Conservation (phyloP, 768 basidiomycete species). For the Pisolithus marmoratus region DNA sequence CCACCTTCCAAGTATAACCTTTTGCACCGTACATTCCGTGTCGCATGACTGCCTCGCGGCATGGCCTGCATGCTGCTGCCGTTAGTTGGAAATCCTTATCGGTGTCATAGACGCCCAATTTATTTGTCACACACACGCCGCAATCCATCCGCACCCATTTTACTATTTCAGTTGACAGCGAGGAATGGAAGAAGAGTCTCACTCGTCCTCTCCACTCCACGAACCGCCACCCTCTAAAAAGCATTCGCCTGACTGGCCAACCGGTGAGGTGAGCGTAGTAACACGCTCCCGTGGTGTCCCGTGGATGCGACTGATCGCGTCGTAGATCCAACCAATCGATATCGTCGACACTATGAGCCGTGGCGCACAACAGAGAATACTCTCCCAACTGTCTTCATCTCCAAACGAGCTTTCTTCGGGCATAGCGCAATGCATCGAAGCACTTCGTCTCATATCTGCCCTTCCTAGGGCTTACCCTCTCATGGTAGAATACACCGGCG, state of each 20-base stretch:
- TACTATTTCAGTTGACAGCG: not conserved
- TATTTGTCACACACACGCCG: not conserved
- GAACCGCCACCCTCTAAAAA: not conserved
- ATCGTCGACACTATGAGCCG: conserved; percentile 11
- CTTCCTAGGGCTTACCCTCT: conserved; percentile 25
- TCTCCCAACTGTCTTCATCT: conserved; percentile 26
- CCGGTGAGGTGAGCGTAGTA: not conserved
- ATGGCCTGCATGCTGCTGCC: not conserved
- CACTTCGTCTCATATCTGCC: conserved; percentile 25
- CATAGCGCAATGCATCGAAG: conserved; percentile 29
- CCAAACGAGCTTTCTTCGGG: conserved; percentile 29
- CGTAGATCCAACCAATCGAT: conserved; percentile 10
- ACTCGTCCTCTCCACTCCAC: not conserved
- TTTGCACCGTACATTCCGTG: not conserved
- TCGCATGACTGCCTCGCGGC: conserved; percentile 2
- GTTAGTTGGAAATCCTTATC: not conserved
- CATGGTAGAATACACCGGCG: conserved; percentile 17
- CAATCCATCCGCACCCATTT: conserved; percentile 2
- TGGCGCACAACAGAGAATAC: conserved; percentile 18
- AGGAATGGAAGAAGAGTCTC: not conserved
- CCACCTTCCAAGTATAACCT: too few relatives aligned
- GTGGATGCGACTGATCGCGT: not conserved
- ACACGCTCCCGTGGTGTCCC: too few relatives aligned
- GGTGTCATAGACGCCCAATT: conserved; percentile 2
- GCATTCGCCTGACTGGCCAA: not conserved